Evolutionary conservation across 169 alveolate genomes (phyloP).

Genomic region (Plasmodium relictum): DNA sequence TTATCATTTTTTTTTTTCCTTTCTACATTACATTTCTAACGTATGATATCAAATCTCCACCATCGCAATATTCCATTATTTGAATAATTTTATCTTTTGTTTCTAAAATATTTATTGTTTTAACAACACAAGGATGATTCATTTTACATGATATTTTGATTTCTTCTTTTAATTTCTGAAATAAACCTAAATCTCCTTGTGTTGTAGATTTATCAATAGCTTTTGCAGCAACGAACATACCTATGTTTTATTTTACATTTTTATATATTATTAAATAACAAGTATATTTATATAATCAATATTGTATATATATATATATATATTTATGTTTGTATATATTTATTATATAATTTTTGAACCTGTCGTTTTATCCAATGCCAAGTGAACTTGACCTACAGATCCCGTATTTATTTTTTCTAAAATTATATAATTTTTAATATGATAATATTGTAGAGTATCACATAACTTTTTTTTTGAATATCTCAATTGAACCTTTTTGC

Average conservation of each 20-base stretch:
- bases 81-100: slow-evolving; percentile 86
- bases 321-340: not conserved
- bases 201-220: slow-evolving; percentile 81
- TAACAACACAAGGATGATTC: slow-evolving; percentile 87
- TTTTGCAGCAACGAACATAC: slow-evolving; percentile 79
- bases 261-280: not conserved
- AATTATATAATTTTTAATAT: slow-evolving; percentile 81
- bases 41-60: slow-evolving; percentile 93
- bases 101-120: slow-evolving; percentile 84
- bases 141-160: slow-evolving; percentile 82
- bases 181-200: slow-evolving; percentile 79
- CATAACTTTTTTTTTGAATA: slow-evolving; percentile 75
- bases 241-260: slow-evolving; percentile 5
- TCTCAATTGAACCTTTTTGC: slow-evolving; percentile 65
- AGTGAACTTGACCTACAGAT: slow-evolving; percentile 85
- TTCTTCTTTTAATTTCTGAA: slow-evolving; percentile 84
- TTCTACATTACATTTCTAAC: slow-evolving; percentile 85
- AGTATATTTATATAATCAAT: not conserved
- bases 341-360: slow-evolving; percentile 17
- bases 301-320: slow-evolving; percentile 1
- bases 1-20: not conserved
- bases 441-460: slow-evolving; percentile 78
- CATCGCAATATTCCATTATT: slow-evolving; percentile 92
- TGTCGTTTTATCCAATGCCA: slow-evolving; percentile 80
- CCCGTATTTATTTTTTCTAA: slow-evolving; percentile 85